These are phyloP conservation scores for Fusarium sp. DNA, from an alignment of 2,329 filamentous ascomycete species.

Conservation along the genomic window DNA sequence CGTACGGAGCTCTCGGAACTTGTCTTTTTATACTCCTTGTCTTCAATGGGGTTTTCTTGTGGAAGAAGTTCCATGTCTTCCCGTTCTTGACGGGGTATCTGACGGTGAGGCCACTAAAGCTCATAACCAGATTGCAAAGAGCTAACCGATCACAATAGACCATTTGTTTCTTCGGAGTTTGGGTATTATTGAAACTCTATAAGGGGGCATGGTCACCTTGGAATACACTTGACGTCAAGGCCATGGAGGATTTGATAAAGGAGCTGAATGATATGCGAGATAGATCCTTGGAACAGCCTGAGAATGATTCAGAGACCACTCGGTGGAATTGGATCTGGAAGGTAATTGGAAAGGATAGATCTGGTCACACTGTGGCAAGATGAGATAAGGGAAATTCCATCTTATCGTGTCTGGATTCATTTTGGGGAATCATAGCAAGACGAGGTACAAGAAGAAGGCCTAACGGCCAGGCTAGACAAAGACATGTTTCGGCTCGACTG, in stretches of 20 bases:
- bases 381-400: not conserved
- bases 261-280: not conserved
- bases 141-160: not conserved
- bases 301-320: not conserved
- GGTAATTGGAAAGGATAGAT: too few species aligned
- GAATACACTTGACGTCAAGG: not conserved
- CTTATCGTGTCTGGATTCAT: not conserved
- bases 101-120: not conserved
- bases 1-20: not conserved
- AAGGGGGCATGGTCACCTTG: not conserved
- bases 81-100: not conserved
- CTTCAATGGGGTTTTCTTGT: not conserved
- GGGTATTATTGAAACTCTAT: not conserved
- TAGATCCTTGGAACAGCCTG: not conserved
- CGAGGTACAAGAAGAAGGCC: not conserved
- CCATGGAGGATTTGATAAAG: not conserved
- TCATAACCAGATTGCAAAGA: too few species aligned
- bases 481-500: not conserved
- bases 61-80: not conserved
- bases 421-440: not conserved
- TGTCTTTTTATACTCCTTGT: not conserved
- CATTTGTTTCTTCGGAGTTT: not conserved
- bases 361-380: not conserved
- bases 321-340: not conserved
- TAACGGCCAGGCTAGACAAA: not conserved